These are phyloP conservation scores for Ogataea nitratoaversa DNA, from an alignment of 805 yeast genomes.

Conservation along the genomic window DNA sequence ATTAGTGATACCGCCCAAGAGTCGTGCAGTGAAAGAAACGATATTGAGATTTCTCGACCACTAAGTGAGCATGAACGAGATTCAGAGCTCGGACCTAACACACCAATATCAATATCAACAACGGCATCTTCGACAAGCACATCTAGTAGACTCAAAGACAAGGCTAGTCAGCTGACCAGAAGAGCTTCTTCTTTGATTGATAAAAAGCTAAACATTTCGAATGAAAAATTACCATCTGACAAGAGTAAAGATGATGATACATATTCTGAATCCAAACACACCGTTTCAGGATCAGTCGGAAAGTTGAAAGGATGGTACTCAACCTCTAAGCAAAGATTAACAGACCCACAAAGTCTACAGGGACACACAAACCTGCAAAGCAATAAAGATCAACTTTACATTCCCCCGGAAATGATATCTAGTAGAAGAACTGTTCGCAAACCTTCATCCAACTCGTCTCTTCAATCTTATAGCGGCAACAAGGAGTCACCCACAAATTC, in stretches of 20 bases:
- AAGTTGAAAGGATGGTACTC: conserved; percentile 70
- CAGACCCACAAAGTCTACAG: conserved; percentile 7
- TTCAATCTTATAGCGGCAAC: not conserved
- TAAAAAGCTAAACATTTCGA: conserved; percentile 6
- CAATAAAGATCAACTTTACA: conserved; percentile 13
- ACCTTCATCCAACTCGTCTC: not conserved
- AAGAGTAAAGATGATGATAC: not conserved
- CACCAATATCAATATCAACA: conserved; percentile 5
- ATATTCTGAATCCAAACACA: conserved; percentile 5
- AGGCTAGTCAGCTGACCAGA: conserved; percentile 12
- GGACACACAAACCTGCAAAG: not conserved
- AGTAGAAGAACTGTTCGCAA: conserved; percentile 36
- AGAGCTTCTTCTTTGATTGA: conserved; percentile 9
- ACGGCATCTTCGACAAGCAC: conserved; percentile 3
- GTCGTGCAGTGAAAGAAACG: not conserved
- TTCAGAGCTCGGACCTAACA: not conserved
- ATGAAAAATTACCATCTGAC: not conserved
- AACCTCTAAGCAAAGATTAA: conserved; percentile 35
- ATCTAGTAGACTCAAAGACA: conserved; percentile 8
- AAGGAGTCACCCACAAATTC: not conserved
- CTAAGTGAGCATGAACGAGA: not conserved
- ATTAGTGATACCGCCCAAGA: not conserved
- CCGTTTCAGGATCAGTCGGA: conserved; percentile 43
- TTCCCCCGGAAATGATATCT: conserved; percentile 66
- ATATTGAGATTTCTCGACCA: not conserved